Percentiles rank a stretch among this genome's conserved stretches.
Evolutionary conservation across 768 basidiomycete genomes (phyloP).

Genomic region (Lyophyllum decastes): DNA sequence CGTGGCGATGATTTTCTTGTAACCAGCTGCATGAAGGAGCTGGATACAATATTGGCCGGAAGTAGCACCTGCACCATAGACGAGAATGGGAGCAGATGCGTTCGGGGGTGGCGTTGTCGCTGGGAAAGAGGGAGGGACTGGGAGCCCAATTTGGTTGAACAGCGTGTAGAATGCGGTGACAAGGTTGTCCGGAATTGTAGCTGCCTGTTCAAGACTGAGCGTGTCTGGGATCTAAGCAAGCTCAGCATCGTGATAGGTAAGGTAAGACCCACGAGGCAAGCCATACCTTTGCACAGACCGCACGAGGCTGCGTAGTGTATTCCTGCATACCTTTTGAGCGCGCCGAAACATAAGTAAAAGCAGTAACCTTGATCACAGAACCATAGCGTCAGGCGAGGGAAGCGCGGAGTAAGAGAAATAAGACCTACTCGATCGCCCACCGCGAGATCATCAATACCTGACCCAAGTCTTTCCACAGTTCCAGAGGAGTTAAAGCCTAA

Average conservation of each 20-base stretch:
- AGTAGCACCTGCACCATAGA: constrained; percentile 44
- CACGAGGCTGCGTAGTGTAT: constrained; percentile 18
- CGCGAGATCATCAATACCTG: constrained; percentile 28
- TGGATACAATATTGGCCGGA: constrained; percentile 36
- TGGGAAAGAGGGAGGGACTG: constrained; percentile 33
- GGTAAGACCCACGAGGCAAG: no score
- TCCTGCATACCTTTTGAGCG: constrained; percentile 21
- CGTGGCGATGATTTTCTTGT: constrained; percentile 37
- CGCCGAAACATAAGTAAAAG: constrained; percentile 13
- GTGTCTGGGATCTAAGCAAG: constrained; percentile 39
- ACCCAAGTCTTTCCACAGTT: constrained; percentile 33
- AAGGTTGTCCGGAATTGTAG: constrained; percentile 43
- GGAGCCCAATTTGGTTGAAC: constrained; percentile 35
- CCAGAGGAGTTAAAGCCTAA: constrained; percentile 39
- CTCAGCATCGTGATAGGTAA: neutral
- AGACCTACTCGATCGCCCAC: constrained; percentile 37
- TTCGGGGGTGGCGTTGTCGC: constrained; percentile 23
- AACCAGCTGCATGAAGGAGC: constrained; percentile 38
- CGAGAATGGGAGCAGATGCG: constrained; percentile 33
- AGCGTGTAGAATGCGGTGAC: constrained; percentile 40
- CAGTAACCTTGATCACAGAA: constrained; percentile 12
- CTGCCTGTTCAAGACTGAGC: constrained; percentile 37
- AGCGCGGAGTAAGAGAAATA: neutral
- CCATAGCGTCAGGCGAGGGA: neutral
- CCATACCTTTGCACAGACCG: constrained; percentile 32